Conservation (phyloP, 495 filamentous ascomycete species). For the Trichoderma virens region DNA sequence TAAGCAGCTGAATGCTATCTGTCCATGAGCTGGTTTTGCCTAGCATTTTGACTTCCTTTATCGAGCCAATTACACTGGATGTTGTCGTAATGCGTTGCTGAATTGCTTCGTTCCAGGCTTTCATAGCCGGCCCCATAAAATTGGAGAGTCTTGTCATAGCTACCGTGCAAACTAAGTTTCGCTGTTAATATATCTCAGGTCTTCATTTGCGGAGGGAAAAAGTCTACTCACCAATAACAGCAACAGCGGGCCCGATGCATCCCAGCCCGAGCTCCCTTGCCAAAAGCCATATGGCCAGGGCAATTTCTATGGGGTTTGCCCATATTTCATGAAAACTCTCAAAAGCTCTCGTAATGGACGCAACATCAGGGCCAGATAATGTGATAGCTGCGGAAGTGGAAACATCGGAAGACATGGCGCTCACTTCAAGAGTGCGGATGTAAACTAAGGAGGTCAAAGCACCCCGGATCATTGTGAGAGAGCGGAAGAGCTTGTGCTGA, state of each 20-base stretch:
- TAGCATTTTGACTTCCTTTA: no score
- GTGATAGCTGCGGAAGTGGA: neutral
- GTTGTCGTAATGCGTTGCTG: no score
- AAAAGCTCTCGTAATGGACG: conserved; percentile 22
- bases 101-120: neutral
- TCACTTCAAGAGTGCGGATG: neutral
- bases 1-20: no score
- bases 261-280: neutral
- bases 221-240: neutral
- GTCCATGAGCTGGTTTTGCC: no score
- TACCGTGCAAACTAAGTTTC: neutral
- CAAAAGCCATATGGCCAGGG: conserved; percentile 25
- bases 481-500: neutral
- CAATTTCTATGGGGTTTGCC: conserved; percentile 40
- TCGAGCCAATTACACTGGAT: no score
- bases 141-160: neutral
- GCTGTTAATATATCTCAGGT: neutral
- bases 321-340: conserved; percentile 28
- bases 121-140: neutral
- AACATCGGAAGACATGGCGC: no score
- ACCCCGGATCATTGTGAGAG: neutral
- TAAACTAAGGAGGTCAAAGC: neutral
- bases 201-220: no score
- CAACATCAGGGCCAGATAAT: neutral
- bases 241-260: neutral